phyloP scores from a whole-genome alignment of 225 moss, liverwort and hornwort species.

The Physcomitrium patens region DNA sequence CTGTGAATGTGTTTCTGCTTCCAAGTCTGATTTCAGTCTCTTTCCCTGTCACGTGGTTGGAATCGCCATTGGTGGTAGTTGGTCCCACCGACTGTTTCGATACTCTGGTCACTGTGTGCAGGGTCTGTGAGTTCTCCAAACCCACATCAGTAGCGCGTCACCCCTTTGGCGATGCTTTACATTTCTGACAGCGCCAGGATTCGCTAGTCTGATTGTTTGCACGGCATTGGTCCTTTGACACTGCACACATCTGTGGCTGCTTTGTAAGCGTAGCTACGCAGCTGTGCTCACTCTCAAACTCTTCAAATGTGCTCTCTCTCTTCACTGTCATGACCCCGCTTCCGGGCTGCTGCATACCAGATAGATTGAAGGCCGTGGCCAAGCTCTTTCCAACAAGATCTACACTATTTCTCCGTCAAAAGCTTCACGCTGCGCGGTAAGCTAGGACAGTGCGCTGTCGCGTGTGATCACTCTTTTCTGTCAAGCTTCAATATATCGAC shows the following conservation, averaged over 20 bases:
- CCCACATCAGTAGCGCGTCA: too few species aligned
- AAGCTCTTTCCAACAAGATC: background rate
- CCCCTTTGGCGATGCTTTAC: too few species aligned
- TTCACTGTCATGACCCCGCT: background rate
- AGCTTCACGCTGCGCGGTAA: background rate
- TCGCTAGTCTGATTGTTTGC: background rate
- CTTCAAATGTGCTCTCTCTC: slow-evolving; percentile 10
- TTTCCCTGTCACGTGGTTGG: too few species aligned
- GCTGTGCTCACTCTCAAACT: slow-evolving; percentile 12
- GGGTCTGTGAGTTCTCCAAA: too few species aligned
- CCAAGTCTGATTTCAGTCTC: too few species aligned
- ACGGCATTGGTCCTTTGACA: background rate
- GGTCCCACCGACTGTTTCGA: too few species aligned
- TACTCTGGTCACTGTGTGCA: too few species aligned
- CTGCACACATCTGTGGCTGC: background rate
- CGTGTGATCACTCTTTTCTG: background rate
- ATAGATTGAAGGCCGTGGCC: background rate
- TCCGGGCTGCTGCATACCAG: background rate
- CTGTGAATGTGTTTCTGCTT: too few species aligned
- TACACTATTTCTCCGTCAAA: background rate
- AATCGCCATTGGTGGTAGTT: too few species aligned
- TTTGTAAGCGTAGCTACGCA: background rate
- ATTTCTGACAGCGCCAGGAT: background rate
- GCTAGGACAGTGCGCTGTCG: background rate
- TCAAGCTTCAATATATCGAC: background rate